Evolutionary conservation across 2,329 filamentous ascomycete species (phyloP), one percentile per base, ranked within the genome.

Genomic region (Alternaria burnsii): DNA sequence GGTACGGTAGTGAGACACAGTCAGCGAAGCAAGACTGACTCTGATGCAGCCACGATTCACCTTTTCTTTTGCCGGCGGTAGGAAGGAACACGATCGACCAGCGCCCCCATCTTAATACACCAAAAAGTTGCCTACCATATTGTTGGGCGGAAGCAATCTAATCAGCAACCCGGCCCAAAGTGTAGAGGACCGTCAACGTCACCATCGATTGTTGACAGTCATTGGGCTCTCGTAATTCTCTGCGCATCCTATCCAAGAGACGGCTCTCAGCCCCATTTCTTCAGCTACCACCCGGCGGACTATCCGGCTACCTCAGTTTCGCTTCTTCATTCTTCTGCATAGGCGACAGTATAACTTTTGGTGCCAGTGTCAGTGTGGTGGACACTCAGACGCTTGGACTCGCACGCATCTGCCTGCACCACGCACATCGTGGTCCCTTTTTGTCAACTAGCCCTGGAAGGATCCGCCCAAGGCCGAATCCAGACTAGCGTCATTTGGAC

Each of bases 401-500:
- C 34, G 65, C 65, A 62, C 65, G 66, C 70, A 63, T 58, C 59
- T 58, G 66, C 61, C 65, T 63, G 28, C 28, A 11, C 10, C 28
- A 30, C 28, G 66, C 55, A 53, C 55, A 66, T 63, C 59, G 61
- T 55, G 58, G 60, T 61, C 54, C 58, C 58, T 61, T 58, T 53
- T 61, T 61, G 58, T 53, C 52, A 54, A 58, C 58, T 61, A 58
- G 57, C 57, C 22, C 30, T 38, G 44, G 43, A 44, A 58, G 62
- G 64, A 71, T 59, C 69, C 73, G 71, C 65, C 57, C 55, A 68
- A 48, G 52, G 42, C 68, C 54, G 46, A n/a, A 62, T 68, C 43
- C 26, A 71, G 65, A 43, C 66, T 75, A 75, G 73, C 67, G 65
- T 36, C 26, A 43, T 66, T 64, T 66, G 59, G 66, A 68, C 52